These are phyloP conservation scores for Cytospora mali DNA, from an alignment of 2,329 filamentous ascomycete species.

Conservation along the genomic window DNA sequence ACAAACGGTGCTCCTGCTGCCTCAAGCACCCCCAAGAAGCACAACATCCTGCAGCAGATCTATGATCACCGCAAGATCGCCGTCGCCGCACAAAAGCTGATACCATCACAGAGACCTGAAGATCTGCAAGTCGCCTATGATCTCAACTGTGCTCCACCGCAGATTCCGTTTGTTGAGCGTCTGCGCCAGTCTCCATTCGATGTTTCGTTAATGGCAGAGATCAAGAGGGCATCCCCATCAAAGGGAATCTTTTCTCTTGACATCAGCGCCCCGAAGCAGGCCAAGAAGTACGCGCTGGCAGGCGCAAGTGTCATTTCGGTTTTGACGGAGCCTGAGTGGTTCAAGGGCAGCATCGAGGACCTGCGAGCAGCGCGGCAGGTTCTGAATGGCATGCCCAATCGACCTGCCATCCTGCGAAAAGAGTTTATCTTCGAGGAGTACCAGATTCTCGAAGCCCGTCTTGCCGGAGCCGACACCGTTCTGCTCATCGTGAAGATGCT, in stretches of 20 bases:
- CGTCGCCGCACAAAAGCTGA: constrained; percentile 78
- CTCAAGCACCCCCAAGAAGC: constrained; percentile 47
- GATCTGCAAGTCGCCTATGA: constrained; percentile 88
- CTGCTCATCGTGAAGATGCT: constrained; percentile 99
- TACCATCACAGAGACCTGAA: constrained; percentile 80
- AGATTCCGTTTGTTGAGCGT: constrained; percentile 77
- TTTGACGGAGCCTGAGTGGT: constrained; percentile 98
- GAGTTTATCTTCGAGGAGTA: constrained; percentile 99
- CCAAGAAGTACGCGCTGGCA: constrained; percentile 86
- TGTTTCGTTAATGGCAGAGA: constrained; percentile 95
- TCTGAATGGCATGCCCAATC: constrained; percentile 86
- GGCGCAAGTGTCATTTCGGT: constrained; percentile 97
- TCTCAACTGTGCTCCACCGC: constrained; percentile 80
- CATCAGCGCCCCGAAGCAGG: constrained; percentile 86
- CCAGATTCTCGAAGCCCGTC: constrained; percentile 90
- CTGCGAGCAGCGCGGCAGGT: constrained; percentile 84
- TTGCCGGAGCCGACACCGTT: constrained; percentile 93
- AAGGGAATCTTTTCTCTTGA: constrained; percentile 92
- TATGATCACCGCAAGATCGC: constrained; percentile 78
- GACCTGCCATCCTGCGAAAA: constrained; percentile 89
- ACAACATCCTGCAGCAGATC: constrained; percentile 88
- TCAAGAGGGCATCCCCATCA: constrained; percentile 94
- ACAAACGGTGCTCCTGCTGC: constrained; percentile 30
- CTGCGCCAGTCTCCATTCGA: constrained; percentile 81
- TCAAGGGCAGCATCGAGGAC: constrained; percentile 97